These are phyloP conservation scores for Peronospora destructor DNA, from an alignment of 352 stramenopile species.

Conservation along the genomic window DNA sequence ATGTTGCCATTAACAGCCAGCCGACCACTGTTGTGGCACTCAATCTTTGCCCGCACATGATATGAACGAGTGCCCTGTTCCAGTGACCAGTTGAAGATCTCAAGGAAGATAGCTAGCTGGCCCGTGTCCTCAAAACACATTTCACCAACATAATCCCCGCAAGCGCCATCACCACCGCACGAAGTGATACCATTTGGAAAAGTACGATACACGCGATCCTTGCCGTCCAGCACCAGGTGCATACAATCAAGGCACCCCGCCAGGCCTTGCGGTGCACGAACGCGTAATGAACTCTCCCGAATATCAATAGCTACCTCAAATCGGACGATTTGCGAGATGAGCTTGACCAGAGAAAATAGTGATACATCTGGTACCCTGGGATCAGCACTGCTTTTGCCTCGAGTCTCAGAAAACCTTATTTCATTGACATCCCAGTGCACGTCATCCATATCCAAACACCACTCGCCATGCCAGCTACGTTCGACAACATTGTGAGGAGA, in stretches of 20 bases:
- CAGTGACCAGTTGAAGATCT: constrained; percentile 44
- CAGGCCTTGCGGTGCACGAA: constrained; percentile 30
- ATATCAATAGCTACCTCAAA: constrained; percentile 40
- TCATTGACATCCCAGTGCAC: constrained; percentile 29
- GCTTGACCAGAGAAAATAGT: constrained; percentile 35
- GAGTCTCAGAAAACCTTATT: not conserved
- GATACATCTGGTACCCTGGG: constrained; percentile 21
- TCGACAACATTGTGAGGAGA: constrained; percentile 32
- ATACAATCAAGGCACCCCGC: constrained; percentile 31
- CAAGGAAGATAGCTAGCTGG: constrained; percentile 40
- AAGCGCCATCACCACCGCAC: constrained; percentile 33
- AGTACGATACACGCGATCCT: constrained; percentile 50
- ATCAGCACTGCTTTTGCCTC: constrained; percentile 5
- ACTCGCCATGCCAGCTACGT: constrained; percentile 42
- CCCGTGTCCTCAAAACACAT: constrained; percentile 42
- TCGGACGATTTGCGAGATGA: constrained; percentile 42
- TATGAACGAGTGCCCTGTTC: constrained; percentile 25
- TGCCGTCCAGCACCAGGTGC: constrained; percentile 50
- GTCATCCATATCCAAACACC: constrained; percentile 46
- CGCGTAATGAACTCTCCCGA: constrained; percentile 28
- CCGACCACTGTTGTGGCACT: constrained; percentile 35
- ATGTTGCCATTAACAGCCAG: constrained; percentile 46
- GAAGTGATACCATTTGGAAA: constrained; percentile 49
- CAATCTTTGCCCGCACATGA: constrained; percentile 38
- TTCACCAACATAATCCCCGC: constrained; percentile 58